phyloP scores from a whole-genome alignment of 2,329 filamentous ascomycete species.

The Coleophoma eucalyptorum region DNA sequence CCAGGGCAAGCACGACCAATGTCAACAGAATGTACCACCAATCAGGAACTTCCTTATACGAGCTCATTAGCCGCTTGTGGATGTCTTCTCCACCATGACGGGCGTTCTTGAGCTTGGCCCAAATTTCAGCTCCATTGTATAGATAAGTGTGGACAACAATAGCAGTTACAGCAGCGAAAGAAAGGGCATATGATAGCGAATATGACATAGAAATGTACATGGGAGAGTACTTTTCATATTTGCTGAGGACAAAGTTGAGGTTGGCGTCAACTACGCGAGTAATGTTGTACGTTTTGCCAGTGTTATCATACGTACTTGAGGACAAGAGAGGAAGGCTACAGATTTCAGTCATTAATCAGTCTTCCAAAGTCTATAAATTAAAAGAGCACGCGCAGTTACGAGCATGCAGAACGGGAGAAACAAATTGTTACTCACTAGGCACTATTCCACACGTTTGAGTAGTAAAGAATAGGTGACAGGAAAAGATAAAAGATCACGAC shows the following conservation, averaged over 20 bases:
- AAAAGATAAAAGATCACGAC: not conserved
- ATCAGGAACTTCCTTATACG: slow-evolving; percentile 47
- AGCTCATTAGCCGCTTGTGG: slow-evolving; percentile 48
- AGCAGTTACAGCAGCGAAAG: slow-evolving; percentile 67
- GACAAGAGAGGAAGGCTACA: slow-evolving; percentile 60
- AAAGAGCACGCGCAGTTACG: not conserved
- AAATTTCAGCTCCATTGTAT: slow-evolving; percentile 65
- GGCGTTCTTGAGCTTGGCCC: slow-evolving; percentile 29
- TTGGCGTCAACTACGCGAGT: slow-evolving; percentile 55
- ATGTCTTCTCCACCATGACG: slow-evolving; percentile 39
- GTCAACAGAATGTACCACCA: slow-evolving; percentile 46
- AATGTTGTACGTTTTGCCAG: slow-evolving; percentile 58
- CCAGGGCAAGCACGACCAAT: slow-evolving; percentile 4
- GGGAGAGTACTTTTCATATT: slow-evolving; percentile 65
- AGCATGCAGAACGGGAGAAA: too few relatives aligned
- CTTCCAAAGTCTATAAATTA: not conserved
- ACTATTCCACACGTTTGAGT: slow-evolving; percentile 20
- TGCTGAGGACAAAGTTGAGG: slow-evolving; percentile 56
- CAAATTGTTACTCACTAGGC: slow-evolving; percentile 34
- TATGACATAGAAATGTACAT: slow-evolving; percentile 71
- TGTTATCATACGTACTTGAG: slow-evolving; percentile 70
- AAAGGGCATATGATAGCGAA: slow-evolving; percentile 65
- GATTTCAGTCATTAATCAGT: not conserved
- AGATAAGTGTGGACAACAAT: slow-evolving; percentile 65
- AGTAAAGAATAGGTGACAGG: not conserved